Percentiles rank a stretch among this genome's conserved stretches.
phyloP scores from a whole-genome alignment of 2,329 filamentous ascomycete genomes.

The Sclerotiophoma versabilis region DNA sequence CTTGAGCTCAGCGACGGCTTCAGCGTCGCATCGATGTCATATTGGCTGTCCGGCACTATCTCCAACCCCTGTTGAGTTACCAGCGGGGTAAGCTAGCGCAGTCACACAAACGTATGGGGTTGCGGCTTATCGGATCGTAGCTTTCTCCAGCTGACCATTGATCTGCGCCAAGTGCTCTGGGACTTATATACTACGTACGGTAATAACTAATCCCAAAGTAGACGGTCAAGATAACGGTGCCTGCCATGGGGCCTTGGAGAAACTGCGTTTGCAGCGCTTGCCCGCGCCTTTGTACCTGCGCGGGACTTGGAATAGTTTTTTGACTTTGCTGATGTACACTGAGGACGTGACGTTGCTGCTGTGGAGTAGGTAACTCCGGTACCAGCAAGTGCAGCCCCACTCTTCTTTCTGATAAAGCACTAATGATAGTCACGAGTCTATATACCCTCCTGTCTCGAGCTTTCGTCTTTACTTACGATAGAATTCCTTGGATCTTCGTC shows the following conservation, averaged over 20 bases:
- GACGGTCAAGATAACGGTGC: slow-evolving; percentile 24
- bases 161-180: slow-evolving; percentile 30
- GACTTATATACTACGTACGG: slow-evolving; percentile 44
- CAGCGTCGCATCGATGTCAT: background rate
- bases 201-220: slow-evolving; percentile 34
- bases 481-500: no score
- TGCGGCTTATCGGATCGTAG: slow-evolving; percentile 2
- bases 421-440: background rate
- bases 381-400: background rate
- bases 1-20: background rate
- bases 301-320: no score
- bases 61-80: background rate
- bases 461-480: no score
- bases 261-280: slow-evolving; percentile 12
- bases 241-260: slow-evolving; percentile 32
- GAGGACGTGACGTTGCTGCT: background rate
- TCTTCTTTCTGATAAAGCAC: background rate
- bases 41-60: background rate
- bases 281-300: no score
- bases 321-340: background rate
- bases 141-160: background rate
- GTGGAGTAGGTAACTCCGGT: background rate
- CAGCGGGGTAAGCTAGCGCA: slow-evolving; percentile 8
- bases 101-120: background rate
- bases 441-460: background rate